Percentiles rank a stretch among this genome's conserved stretches.
Conservation (phyloP, 495 filamentous ascomycete genomes). For the Tuber melanosporum region DNA sequence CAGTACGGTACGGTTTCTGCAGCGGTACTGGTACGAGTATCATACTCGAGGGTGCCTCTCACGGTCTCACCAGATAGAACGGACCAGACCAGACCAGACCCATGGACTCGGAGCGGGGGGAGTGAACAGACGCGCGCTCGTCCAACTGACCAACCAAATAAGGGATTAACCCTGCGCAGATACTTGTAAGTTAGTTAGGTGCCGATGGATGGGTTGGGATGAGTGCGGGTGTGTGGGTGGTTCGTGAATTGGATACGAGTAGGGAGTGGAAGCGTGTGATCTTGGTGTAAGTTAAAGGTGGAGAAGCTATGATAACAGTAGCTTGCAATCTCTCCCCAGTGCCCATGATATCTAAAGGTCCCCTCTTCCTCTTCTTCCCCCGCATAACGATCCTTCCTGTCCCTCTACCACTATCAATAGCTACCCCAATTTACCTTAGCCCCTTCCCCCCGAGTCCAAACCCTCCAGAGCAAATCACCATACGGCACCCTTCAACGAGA, state of each 20-base stretch:
- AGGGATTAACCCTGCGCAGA: background rate
- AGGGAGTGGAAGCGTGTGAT: background rate
- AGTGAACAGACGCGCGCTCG: background rate
- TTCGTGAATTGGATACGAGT: too few relatives aligned
- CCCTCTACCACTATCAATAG: background rate
- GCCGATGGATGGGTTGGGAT: background rate
- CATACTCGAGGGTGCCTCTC: background rate
- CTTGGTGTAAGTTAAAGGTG: background rate
- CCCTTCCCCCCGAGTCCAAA: background rate
- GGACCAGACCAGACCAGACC: background rate
- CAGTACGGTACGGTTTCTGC: background rate
- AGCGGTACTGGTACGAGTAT: background rate
- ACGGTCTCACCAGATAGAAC: background rate
- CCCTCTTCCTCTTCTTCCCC: background rate
- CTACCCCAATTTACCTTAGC: too few relatives aligned
- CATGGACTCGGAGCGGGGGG: conserved; percentile 3
- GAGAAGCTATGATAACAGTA: background rate
- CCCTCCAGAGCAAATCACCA: too few relatives aligned
- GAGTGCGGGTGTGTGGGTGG: background rate
- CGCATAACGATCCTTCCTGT: background rate
- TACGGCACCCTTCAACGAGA: background rate
- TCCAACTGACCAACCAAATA: background rate
- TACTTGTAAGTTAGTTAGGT: background rate
- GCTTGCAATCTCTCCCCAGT: background rate
- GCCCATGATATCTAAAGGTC: background rate